Evolutionary conservation across 495 filamentous ascomycete species (phyloP).

Genomic region (Hyaloscypha hepaticicola): DNA sequence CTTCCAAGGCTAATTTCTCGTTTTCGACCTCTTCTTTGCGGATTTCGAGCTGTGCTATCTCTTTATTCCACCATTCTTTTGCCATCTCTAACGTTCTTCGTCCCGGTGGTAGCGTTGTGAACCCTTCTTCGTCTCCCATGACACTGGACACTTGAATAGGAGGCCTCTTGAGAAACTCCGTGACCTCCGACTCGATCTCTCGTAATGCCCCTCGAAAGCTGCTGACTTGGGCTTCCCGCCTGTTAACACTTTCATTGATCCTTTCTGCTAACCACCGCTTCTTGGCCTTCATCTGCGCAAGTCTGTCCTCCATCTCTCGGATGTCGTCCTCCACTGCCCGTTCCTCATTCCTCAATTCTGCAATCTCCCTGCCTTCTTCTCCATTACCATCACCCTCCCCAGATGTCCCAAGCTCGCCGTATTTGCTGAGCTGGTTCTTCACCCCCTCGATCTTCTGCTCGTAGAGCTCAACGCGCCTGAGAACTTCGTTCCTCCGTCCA

Average conservation of each 20-base stretch:
- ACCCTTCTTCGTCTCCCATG: constrained; percentile 39
- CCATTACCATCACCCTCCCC: constrained; percentile 12
- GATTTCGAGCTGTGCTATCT: constrained; percentile 44
- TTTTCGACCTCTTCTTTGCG: constrained; percentile 56
- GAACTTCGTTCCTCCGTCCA: constrained; percentile 53
- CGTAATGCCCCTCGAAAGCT: constrained; percentile 47
- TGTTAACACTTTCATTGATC: constrained; percentile 63
- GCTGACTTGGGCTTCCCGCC: constrained; percentile 49
- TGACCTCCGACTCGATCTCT: constrained; percentile 41
- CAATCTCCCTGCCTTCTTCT: constrained; percentile 38
- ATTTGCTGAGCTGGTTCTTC: constrained; percentile 16
- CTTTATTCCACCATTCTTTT: constrained; percentile 69
- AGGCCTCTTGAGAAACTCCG: constrained; percentile 49
- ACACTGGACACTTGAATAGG: constrained; percentile 34
- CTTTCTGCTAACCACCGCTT: constrained; percentile 59
- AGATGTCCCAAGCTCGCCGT: constrained; percentile 19
- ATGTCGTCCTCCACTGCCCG: constrained; percentile 59
- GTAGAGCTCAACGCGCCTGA: constrained; percentile 62
- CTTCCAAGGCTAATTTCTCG: constrained; percentile 77
- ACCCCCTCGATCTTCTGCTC: constrained; percentile 48
- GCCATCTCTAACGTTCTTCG: constrained; percentile 77
- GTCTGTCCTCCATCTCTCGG: constrained; percentile 54
- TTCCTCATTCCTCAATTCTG: constrained; percentile 53
- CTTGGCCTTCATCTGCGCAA: constrained; percentile 65
- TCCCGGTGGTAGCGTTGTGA: constrained; percentile 57